Evolutionary conservation across 169 alveolate species (phyloP), one percentile per base, ranked within the genome.

Genomic region (Eimeria acervulina): DNA sequence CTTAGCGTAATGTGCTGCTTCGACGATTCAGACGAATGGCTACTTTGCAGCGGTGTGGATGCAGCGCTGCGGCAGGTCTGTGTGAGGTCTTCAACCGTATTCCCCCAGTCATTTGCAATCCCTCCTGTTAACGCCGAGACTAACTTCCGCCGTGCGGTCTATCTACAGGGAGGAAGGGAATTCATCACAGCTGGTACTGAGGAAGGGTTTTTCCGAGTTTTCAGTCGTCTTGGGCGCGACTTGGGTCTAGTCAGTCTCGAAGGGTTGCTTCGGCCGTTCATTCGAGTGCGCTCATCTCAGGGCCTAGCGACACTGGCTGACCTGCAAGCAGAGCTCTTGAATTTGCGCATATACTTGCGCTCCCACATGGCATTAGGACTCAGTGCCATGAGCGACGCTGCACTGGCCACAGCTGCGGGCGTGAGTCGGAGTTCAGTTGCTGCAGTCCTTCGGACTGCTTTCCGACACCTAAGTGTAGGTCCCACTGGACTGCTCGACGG

Each of bases 1-100:
- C 96, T 95, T 66, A 96, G 95, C 63, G 96, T 96, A 59, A 95
- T 96, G 97, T 95, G 97, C 91, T 95, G 95, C 81, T 96, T 96
- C 68, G 94, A 96, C 47, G 96, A 95, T 74, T 90, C 95, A 52
- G 97, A 95, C 80, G 93, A 70, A 21, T 93, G 93, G 94, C 93
- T 93, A 59, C 88, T 93, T 17, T 93, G 96, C 88, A 70, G 91
- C 66, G 96, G 96, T 23, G 88, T 93, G 21, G 96, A 93, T 51
- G 88, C 96, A 31, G 93, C 81, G 44, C 78, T 93, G 93, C 85
- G 81, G 40, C 96, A 93, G 96, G 90, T 70, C 66, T 80, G 93
- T n/a, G 44, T 93, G 93, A 63, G 88, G 59, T 87, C 88, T 31
- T 81, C 47, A 42, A 44, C 70, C 17, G 94, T 87, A 55, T 47